Conservation (phyloP, 2,329 filamentous ascomycete genomes). For the Claviceps quebecensis region DNA sequence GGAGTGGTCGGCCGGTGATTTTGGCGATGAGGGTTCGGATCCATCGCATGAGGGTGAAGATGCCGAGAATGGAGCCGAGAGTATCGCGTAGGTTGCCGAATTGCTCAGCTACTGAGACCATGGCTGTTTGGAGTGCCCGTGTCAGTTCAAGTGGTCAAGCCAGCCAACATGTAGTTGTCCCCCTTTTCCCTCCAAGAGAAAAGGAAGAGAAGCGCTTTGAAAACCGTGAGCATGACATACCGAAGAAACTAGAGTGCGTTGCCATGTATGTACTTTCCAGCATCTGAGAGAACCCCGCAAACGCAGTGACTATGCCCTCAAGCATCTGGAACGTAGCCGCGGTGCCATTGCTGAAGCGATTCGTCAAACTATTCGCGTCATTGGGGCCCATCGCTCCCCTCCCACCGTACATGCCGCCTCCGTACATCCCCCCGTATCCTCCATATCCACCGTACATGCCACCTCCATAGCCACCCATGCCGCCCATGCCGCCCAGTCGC, state of each 20-base stretch:
- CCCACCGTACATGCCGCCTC: slow-evolving; percentile 28
- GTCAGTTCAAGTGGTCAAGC: background rate
- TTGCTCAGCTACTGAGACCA: slow-evolving; percentile 96
- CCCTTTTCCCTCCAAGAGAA: background rate
- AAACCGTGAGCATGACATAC: slow-evolving; percentile 41
- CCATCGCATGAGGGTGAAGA: slow-evolving; percentile 94
- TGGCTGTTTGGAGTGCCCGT: slow-evolving; percentile 41
- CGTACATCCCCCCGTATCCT: slow-evolving; percentile 20
- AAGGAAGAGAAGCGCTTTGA: background rate
- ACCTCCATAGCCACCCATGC: slow-evolving; percentile 24
- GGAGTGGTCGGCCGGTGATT: slow-evolving; percentile 78
- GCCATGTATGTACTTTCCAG: slow-evolving; percentile 99
- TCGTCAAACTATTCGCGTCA: slow-evolving; percentile 87
- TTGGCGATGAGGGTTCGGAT: slow-evolving; percentile 83
- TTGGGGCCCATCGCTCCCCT: slow-evolving; percentile 42
- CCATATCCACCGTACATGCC: slow-evolving; percentile 31
- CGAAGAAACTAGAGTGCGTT: slow-evolving; percentile 95
- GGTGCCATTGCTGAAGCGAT: slow-evolving; percentile 87
- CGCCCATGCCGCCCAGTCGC: slow-evolving; percentile 28
- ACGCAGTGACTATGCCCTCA: slow-evolving; percentile 89
- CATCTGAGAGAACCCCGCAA: slow-evolving; percentile 98
- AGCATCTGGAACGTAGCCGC: slow-evolving; percentile 97
- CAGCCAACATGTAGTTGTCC: too few relatives aligned
- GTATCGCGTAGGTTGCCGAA: slow-evolving; percentile 89
- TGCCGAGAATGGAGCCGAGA: slow-evolving; percentile 82